Evolutionary conservation across 331 rosid species (phyloP), one percentile per base, ranked within the genome.

Genomic region (Pyrus hybrid): DNA sequence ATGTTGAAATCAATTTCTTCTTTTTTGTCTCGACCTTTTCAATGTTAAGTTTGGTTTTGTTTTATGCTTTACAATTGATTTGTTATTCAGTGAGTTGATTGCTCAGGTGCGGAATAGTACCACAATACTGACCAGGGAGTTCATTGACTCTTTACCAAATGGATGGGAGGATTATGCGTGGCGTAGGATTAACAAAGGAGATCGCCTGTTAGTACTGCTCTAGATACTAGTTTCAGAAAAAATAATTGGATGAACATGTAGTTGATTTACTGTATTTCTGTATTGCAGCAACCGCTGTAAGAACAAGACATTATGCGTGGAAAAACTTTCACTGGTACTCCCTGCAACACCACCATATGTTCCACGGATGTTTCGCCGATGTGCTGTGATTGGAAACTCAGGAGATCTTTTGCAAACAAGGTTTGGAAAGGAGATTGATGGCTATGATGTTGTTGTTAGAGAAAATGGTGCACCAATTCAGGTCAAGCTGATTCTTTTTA

Each of bases 121-220:
- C 76, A 92, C 99, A 67, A 82, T 94, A 79, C 91, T 94, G 53
- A 94, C 99, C 70, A 87, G 76, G 85, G 99, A 94, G 88, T 94
- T 88, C 76, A 85, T 94, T 74, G 93, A 94, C 83, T 81, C 91
- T 76, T 90, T 94, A 71, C 99, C 93, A 77, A 90, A 92, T 78
- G 99, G 99, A 81, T 94, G 97, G 99, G 93, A 87, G 85, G 96
- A 94, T 67, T 94, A 92, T 80, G 99, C 99, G 9, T 94, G 97
- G 99, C 92, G 87, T 41, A 92, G 99, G 93, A 92, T 94, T 83
- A 94, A 94, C 76, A 92, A 92, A 83, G 99, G 99, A 87, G 67
- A 82, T 77, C 85, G 23, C 32, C 93, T 92, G 97, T 94, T 77
- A 87, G 97, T 89, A 78, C 67, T 82, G n/a, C 43, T 45, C 54